phyloP scores from a whole-genome alignment of 768 basidiomycete species.

The Lepiota venenata region DNA sequence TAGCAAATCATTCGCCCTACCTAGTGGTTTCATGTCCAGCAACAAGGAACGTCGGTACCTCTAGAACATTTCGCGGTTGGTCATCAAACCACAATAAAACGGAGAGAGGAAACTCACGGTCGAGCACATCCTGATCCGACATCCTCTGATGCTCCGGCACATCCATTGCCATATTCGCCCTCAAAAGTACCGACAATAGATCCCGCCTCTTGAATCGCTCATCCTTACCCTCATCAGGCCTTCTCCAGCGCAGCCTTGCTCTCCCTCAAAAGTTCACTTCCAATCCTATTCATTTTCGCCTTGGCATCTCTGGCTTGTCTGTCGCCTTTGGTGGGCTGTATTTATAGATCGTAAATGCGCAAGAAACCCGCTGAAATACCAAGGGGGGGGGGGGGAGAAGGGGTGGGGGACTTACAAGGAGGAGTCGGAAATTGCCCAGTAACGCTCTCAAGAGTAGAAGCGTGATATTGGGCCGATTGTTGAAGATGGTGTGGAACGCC shows the following conservation, averaged over 20 bases:
- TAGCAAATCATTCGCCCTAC: slow-evolving; percentile 16
- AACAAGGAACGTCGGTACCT: slow-evolving; percentile 58
- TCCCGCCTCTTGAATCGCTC: slow-evolving; percentile 40
- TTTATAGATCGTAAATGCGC: background rate
- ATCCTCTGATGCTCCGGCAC: slow-evolving; percentile 50
- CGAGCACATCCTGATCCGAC: slow-evolving; percentile 59
- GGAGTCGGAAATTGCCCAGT: slow-evolving; percentile 28
- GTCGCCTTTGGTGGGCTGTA: slow-evolving; percentile 30
- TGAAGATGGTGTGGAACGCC: slow-evolving; percentile 51
- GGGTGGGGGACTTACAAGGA: background rate
- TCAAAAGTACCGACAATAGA: slow-evolving; percentile 55
- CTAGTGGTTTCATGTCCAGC: slow-evolving; percentile 62
- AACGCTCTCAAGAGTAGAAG: slow-evolving; percentile 29
- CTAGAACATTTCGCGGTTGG: slow-evolving; percentile 22
- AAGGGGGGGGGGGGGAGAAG: no score
- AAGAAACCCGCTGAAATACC: background rate
- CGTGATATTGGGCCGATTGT: slow-evolving; percentile 33
- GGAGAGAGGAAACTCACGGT: slow-evolving; percentile 32
- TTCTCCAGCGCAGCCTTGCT: slow-evolving; percentile 40
- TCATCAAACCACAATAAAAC: background rate
- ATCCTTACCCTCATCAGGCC: slow-evolving; percentile 26
- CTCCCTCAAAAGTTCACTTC: slow-evolving; percentile 40
- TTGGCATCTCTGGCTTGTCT: slow-evolving; percentile 26
- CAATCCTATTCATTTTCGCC: slow-evolving; percentile 46
- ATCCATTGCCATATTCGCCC: slow-evolving; percentile 64